A percentile compares a stretch with the other conserved stretches of the same genome.
These are phyloP conservation scores for Cystobasidiopsis lactophilus DNA, from an alignment of 768 basidiomycete genomes.

Conservation along the genomic window DNA sequence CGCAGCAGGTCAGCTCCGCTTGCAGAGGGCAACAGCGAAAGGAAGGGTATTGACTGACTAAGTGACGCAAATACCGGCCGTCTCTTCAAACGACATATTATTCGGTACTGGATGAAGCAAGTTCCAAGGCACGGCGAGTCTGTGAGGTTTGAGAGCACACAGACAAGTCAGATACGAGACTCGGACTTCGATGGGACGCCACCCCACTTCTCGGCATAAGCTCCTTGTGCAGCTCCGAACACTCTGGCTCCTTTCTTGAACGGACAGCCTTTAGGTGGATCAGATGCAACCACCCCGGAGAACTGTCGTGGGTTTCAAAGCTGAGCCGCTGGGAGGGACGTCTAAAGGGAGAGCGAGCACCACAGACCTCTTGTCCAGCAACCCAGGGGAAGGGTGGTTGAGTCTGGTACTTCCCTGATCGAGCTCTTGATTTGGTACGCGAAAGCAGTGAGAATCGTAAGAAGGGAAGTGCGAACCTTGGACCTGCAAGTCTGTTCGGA, in stretches of 20 bases:
- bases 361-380: too few relatives aligned
- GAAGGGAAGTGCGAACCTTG: too few relatives aligned
- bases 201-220: conserved; percentile 40
- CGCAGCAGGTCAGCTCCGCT: conserved; percentile 13
- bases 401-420: conserved; percentile 67
- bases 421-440: too few relatives aligned
- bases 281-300: too few relatives aligned
- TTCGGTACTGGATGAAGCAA: conserved; percentile 46
- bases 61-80: conserved; percentile 64
- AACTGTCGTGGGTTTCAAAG: too few relatives aligned
- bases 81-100: conserved; percentile 58
- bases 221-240: conserved; percentile 59
- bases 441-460: too few relatives aligned
- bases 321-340: too few relatives aligned
- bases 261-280: conserved; percentile 34
- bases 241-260: conserved; percentile 59
- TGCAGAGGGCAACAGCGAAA: neutral
- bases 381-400: too few relatives aligned
- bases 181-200: neutral
- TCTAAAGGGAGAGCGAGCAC: too few relatives aligned
- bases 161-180: neutral
- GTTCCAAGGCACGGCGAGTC: conserved; percentile 33
- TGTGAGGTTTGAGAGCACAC: neutral
- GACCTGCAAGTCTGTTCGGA: too few relatives aligned
- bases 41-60: conserved; percentile 22